These are phyloP conservation scores for Penicillium egyptiacum DNA, from an alignment of 495 filamentous ascomycete genomes.

Conservation along the genomic window DNA sequence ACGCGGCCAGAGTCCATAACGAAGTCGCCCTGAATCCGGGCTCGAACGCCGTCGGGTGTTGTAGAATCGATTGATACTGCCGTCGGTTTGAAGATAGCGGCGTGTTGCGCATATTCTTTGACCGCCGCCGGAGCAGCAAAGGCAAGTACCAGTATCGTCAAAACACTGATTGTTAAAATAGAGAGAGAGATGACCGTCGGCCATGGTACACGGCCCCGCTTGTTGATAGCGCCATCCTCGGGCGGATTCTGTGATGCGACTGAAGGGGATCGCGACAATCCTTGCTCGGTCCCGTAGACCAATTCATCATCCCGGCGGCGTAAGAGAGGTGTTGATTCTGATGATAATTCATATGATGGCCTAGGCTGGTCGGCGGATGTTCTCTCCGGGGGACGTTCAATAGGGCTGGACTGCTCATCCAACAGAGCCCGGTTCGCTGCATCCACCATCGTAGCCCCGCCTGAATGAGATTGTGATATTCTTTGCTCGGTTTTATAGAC, in stretches of 20 bases:
- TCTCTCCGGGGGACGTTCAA: constrained; percentile 14
- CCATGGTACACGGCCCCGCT: constrained; percentile 49
- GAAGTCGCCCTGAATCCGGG: constrained; percentile 78
- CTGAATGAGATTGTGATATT: not conserved
- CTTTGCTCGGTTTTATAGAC: constrained; percentile 1
- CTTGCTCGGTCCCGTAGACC: constrained; percentile 36
- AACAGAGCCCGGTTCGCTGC: constrained; percentile 11
- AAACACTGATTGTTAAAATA: constrained; percentile 46
- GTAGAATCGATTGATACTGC: constrained; percentile 80
- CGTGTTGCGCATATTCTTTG: constrained; percentile 81
- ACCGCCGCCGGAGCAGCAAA: constrained; percentile 79
- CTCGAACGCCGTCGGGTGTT: constrained; percentile 70
- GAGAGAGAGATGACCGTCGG: constrained; percentile 56
- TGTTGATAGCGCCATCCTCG: constrained; percentile 23
- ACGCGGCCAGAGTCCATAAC: constrained; percentile 74
- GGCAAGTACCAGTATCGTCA: constrained; percentile 58
- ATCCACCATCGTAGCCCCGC: not conserved
- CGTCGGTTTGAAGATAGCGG: constrained; percentile 75
- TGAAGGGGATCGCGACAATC: constrained; percentile 23
- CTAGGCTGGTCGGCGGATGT: constrained; percentile 18
- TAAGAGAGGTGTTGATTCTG: constrained; percentile 47
- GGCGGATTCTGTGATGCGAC: constrained; percentile 14
- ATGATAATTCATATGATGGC: constrained; percentile 38
- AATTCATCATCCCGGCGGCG: constrained; percentile 38
- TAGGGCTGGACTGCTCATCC: constrained; percentile 21